These are phyloP conservation scores for Polygonum aviculare DNA, from an alignment of 148 eudicot genomes.

Conservation along the genomic window DNA sequence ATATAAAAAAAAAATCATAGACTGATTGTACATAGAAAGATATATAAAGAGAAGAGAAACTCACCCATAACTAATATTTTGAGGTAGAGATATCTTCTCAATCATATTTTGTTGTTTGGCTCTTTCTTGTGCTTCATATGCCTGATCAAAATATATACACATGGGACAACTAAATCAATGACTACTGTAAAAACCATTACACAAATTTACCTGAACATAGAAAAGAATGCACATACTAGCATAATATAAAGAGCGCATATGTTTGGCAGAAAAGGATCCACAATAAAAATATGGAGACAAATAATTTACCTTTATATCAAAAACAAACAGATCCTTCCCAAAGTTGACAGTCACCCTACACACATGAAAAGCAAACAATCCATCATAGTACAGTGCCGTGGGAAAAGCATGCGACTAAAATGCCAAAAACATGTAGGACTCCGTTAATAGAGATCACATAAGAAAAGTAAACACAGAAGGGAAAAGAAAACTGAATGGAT, in stretches of 20 bases:
- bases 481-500: not conserved
- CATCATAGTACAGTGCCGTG: not conserved
- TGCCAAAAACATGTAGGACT: not conserved
- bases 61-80: conserved; percentile 71
- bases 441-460: not conserved
- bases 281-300: not conserved
- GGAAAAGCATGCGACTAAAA: not conserved
- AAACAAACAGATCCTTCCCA: conserved; percentile 73
- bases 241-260: not conserved
- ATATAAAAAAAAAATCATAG: too few relatives aligned
- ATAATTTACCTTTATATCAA: conserved; percentile 67
- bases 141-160: conserved; percentile 28
- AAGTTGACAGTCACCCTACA: conserved; percentile 89
- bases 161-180: not conserved
- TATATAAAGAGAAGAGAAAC: conserved; percentile 9
- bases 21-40: not conserved
- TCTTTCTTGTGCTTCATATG: conserved; percentile 74
- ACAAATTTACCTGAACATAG: not conserved
- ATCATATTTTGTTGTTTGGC: conserved; percentile 57
- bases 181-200: not conserved
- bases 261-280: not conserved
- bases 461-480: not conserved
- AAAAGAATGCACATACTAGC: not conserved
- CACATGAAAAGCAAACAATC: conserved; percentile 8
- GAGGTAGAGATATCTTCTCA: conserved; percentile 55